phyloP scores from a whole-genome alignment of 768 basidiomycete genomes.

The Kwoniella dejecticola region DNA sequence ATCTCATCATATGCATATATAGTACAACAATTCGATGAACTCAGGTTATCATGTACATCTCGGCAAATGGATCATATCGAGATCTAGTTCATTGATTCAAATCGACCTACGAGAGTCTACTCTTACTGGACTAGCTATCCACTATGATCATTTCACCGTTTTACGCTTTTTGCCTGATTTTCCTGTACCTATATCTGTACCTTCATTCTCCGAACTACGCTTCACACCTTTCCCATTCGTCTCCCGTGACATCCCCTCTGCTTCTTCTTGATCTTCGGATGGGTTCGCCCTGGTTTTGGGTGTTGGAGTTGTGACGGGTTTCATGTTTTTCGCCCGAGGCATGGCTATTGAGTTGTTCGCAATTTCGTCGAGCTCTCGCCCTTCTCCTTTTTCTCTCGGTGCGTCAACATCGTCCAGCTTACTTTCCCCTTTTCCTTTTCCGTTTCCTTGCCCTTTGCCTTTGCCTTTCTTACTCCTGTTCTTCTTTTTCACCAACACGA shows the following conservation, averaged over 20 bases:
- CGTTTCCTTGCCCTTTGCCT: conserved; percentile 59
- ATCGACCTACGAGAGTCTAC: too few species aligned
- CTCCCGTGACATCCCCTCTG: not conserved
- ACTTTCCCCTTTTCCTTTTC: not conserved
- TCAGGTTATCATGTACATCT: too few species aligned
- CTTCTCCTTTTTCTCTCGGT: not conserved
- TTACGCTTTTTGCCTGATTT: conserved; percentile 12
- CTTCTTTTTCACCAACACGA: conserved; percentile 23
- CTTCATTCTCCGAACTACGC: conserved; percentile 9
- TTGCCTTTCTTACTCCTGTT: conserved; percentile 6
- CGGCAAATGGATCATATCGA: too few species aligned
- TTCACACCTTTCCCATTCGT: not conserved
- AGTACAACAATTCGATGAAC: too few species aligned
- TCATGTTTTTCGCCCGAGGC: too few species aligned
- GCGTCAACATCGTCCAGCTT: not conserved
- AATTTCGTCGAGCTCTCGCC: too few species aligned
- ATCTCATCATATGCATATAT: too few species aligned
- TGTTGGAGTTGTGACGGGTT: too few species aligned
- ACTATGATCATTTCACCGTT: too few species aligned
- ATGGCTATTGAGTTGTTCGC: too few species aligned
- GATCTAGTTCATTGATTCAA: too few species aligned
- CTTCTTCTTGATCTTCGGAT: not conserved
- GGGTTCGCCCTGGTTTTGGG: not conserved
- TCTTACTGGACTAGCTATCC: too few species aligned
- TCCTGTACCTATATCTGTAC: not conserved